phyloP scores from a whole-genome alignment of 1,284 basidiomycete species.

The Melampsora americana region DNA sequence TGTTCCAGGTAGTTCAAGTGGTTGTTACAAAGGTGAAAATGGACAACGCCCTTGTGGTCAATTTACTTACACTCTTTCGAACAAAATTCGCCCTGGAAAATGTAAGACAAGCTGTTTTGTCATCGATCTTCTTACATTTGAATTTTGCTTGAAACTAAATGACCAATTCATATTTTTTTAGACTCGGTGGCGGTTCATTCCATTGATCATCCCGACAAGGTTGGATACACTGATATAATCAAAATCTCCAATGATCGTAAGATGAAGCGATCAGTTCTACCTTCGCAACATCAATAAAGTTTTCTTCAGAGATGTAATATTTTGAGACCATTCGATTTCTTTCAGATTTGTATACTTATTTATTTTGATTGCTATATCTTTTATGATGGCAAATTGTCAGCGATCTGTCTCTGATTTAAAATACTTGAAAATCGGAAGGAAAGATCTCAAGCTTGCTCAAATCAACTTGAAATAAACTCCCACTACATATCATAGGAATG shows the following conservation, averaged over 20 bases:
- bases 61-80: constrained; percentile 7
- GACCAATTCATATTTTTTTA: neutral
- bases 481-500: too few species aligned
- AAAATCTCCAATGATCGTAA: neutral
- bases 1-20: constrained; percentile 16
- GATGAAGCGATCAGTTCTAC: neutral
- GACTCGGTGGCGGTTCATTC: constrained; percentile 32
- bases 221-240: constrained; percentile 36
- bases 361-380: too few species aligned
- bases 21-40: constrained; percentile 32
- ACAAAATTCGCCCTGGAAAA: constrained; percentile 17
- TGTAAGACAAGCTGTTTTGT: neutral
- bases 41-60: constrained; percentile 30
- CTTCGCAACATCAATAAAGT: too few species aligned
- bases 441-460: too few species aligned
- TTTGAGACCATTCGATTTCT: too few species aligned
- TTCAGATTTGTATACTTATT: too few species aligned
- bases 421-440: too few species aligned
- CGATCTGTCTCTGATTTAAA: too few species aligned
- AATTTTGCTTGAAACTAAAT: neutral
- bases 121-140: neutral
- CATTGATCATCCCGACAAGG: neutral
- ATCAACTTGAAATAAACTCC: too few species aligned
- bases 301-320: too few species aligned
- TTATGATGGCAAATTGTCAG: too few species aligned